A percentile compares a stretch with the other conserved stretches of the same genome.
phyloP scores from a whole-genome alignment of 2,329 filamentous ascomycete genomes.

The Fusarium sp. region DNA sequence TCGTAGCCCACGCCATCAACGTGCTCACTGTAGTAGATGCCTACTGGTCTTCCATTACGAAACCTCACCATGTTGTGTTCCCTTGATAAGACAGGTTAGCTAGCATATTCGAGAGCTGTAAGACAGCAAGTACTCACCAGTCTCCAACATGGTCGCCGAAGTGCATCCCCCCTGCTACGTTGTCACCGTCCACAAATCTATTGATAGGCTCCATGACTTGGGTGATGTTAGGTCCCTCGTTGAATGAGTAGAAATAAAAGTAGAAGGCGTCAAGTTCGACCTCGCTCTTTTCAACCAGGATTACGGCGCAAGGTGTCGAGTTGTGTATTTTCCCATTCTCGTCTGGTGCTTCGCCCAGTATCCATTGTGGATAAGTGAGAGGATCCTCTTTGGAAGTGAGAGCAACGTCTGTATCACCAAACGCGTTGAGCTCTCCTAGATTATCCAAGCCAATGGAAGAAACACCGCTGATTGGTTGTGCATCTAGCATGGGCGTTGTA shows the following conservation, averaged over 20 bases:
- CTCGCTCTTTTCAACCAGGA: conserved; percentile 46
- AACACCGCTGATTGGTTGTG: conserved; percentile 31
- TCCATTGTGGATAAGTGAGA: conserved; percentile 43
- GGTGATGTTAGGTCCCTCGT: conserved; percentile 48
- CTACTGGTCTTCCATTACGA: conserved; percentile 42
- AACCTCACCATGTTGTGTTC: conserved; percentile 47
- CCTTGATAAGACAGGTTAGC: conserved; percentile 23
- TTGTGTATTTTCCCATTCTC: conserved; percentile 35
- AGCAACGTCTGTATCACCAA: conserved; percentile 27
- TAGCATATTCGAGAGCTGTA: rapidly evolving
- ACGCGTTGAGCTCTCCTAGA: conserved; percentile 44
- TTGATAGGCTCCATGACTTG: conserved; percentile 49
- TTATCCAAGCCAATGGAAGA: conserved; percentile 46
- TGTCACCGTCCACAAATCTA: conserved; percentile 24
- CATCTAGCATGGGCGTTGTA: conserved; percentile 42
- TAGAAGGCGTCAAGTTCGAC: conserved; percentile 49
- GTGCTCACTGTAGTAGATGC: conserved; percentile 48
- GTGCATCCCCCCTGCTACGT: conserved; percentile 38
- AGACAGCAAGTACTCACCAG: conserved; percentile 29
- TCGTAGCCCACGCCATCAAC: conserved; percentile 39
- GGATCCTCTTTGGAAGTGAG: conserved; percentile 47
- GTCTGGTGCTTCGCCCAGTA: conserved; percentile 44
- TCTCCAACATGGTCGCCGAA: conserved; percentile 49
- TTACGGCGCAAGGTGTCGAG: conserved; percentile 47
- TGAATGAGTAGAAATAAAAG: conserved; percentile 52